A percentile compares a stretch with the other conserved stretches of the same genome.
Conservation (phyloP, 2,329 filamentous ascomycete species). For the Helotiales sp. region DNA sequence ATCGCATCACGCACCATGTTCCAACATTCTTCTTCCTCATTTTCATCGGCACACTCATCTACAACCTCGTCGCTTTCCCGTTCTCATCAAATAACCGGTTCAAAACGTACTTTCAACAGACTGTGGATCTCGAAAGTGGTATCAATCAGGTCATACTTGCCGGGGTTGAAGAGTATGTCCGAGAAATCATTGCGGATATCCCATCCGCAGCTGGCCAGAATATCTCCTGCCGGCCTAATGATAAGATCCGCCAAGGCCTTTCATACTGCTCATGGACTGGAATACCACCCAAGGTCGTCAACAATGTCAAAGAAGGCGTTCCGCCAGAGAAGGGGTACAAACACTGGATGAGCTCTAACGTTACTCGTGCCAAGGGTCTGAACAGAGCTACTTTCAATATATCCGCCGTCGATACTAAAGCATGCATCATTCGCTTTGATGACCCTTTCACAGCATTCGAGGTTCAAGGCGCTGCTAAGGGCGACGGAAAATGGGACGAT, state of each 20-base stretch:
- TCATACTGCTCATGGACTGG: slow-evolving; percentile 74
- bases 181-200: slow-evolving; percentile 68
- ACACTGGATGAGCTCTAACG: slow-evolving; percentile 70
- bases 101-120: slow-evolving; percentile 87
- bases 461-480: slow-evolving; percentile 63
- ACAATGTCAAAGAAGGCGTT: slow-evolving; percentile 48
- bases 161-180: slow-evolving; percentile 71
- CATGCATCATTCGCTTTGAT: slow-evolving; percentile 76
- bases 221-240: slow-evolving; percentile 55
- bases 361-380: slow-evolving; percentile 50
- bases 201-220: slow-evolving; percentile 71
- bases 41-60: slow-evolving; percentile 77
- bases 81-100: slow-evolving; percentile 80
- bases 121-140: slow-evolving; percentile 76
- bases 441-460: slow-evolving; percentile 67
- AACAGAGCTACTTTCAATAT: slow-evolving; percentile 68
- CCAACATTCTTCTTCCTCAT: slow-evolving; percentile 77
- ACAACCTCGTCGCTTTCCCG: slow-evolving; percentile 86
- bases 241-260: slow-evolving; percentile 55
- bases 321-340: slow-evolving; percentile 51
- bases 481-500: slow-evolving; percentile 65
- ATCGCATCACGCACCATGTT: slow-evolving; percentile 83
- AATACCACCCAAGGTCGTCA: slow-evolving; percentile 66
- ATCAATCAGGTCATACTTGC: slow-evolving; percentile 70
- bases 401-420: slow-evolving; percentile 74